These are phyloP conservation scores for Toxoplasma gondii DNA, from an alignment of 169 alveolate genomes.

Conservation along the genomic window DNA sequence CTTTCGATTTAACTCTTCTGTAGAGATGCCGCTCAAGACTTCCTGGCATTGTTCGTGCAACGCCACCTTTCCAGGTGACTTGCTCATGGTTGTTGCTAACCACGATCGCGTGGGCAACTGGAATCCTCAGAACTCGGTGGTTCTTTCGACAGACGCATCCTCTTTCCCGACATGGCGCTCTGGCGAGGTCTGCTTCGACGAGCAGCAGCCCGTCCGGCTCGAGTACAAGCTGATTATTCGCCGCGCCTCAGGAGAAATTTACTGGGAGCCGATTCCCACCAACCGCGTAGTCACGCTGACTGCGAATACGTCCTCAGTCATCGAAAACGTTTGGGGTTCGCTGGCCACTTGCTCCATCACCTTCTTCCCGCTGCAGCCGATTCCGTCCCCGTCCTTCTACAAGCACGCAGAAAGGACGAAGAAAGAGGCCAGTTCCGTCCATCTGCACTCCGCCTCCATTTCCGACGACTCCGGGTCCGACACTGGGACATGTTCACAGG, in stretches of 20 bases:
- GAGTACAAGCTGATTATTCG: conserved; percentile 73
- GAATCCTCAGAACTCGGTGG: conserved; percentile 63
- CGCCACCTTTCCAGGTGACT: conserved; percentile 73
- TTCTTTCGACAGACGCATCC: conserved; percentile 70
- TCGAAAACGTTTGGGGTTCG: conserved; percentile 72
- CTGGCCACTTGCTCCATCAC: conserved; percentile 52
- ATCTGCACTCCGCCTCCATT: not conserved
- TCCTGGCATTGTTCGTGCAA: conserved; percentile 74
- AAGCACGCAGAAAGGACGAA: not conserved
- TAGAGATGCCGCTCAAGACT: not conserved
- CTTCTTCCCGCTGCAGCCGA: conserved; percentile 32
- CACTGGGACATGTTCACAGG: not conserved
- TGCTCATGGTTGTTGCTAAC: conserved; percentile 70
- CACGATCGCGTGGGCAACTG: conserved; percentile 73
- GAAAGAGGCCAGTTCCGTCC: not conserved
- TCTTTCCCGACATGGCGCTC: conserved; percentile 75
- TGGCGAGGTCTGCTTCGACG: conserved; percentile 42
- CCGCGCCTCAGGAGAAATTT: conserved; percentile 44
- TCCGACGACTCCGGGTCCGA: not conserved
- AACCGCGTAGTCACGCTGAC: conserved; percentile 69
- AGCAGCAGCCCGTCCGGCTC: conserved; percentile 52
- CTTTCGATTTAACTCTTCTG: not conserved
- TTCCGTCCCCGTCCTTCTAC: not conserved
- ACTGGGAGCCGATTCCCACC: conserved; percentile 73
- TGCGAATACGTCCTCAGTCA: conserved; percentile 47